Conservation (phyloP, 2,329 filamentous ascomycete species). For the Tolypocladium cylindrosporum region DNA sequence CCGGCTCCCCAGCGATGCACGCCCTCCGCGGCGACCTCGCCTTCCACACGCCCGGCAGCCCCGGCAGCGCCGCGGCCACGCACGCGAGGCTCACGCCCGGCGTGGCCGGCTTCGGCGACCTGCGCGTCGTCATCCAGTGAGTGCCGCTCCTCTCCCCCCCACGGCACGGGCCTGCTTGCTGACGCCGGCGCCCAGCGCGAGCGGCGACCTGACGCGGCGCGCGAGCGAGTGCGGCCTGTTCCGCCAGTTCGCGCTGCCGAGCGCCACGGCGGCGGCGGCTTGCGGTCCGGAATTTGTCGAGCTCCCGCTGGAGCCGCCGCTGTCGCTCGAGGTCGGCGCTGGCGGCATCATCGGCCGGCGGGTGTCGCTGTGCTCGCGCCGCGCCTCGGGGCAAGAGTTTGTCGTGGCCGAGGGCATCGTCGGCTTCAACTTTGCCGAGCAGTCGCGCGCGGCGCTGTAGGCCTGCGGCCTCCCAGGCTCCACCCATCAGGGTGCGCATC, state of each 20-base stretch:
- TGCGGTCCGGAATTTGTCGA: conserved; percentile 16
- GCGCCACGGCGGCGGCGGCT: neutral
- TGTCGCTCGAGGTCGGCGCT: conserved; percentile 33
- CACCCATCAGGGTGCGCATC: neutral
- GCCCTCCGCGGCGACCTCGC: conserved; percentile 25
- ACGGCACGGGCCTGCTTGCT: neutral
- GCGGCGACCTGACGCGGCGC: conserved; percentile 31
- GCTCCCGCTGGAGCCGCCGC: conserved; percentile 23
- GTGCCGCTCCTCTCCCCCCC: conserved; percentile 5
- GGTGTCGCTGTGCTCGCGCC: conserved; percentile 28
- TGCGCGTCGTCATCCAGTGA: conserved; percentile 36
- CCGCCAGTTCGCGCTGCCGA: conserved; percentile 23
- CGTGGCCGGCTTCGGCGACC: conserved; percentile 8
- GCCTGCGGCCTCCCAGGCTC: neutral
- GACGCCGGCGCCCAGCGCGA: conserved; percentile 11
- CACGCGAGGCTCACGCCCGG: conserved; percentile 29
- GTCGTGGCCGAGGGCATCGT: conserved; percentile 39
- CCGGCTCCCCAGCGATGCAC: neutral
- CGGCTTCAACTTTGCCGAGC: conserved; percentile 31
- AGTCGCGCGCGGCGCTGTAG: neutral
- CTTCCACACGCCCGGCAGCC: conserved; percentile 31
- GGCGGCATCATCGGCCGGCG: conserved; percentile 38
- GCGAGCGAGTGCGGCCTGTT: conserved; percentile 32
- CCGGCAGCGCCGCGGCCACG: conserved; percentile 26
- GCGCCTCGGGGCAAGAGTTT: conserved; percentile 11